A percentile compares a stretch with the other conserved stretches of the same genome.
Evolutionary conservation across 2,329 filamentous ascomycete genomes (phyloP).

Genomic region (Aspergillus spinulosporus): DNA sequence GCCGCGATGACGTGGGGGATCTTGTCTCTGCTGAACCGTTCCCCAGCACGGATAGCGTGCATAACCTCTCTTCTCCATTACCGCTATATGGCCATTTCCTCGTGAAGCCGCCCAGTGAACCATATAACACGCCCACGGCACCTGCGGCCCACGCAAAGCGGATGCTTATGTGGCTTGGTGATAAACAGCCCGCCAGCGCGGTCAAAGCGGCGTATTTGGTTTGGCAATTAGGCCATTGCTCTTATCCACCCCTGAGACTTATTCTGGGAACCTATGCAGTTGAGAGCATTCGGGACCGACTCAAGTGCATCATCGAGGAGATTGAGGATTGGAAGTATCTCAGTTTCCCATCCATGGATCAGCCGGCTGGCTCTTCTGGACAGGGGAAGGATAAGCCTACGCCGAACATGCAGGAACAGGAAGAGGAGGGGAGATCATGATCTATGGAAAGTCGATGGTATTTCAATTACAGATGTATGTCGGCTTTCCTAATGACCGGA

Average conservation of each 20-base stretch:
- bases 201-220: slow-evolving; percentile 91
- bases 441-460: not conserved
- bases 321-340: slow-evolving; percentile 90
- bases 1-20: slow-evolving; percentile 68
- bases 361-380: slow-evolving; percentile 17
- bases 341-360: slow-evolving; percentile 59
- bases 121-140: slow-evolving; percentile 74
- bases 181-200: slow-evolving; percentile 87
- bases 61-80: slow-evolving; percentile 52
- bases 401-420: slow-evolving; percentile 2
- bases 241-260: slow-evolving; percentile 83
- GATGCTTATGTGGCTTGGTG: slow-evolving; percentile 92
- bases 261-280: slow-evolving; percentile 93
- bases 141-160: slow-evolving; percentile 85
- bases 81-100: slow-evolving; percentile 90
- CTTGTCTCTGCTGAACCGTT: slow-evolving; percentile 27
- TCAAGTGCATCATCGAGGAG: slow-evolving; percentile 91
- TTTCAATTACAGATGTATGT: not conserved
- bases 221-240: slow-evolving; percentile 93
- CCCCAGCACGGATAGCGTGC: slow-evolving; percentile 22
- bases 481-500: not conserved
- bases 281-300: slow-evolving; percentile 86
- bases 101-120: slow-evolving; percentile 79
- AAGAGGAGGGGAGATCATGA: not conserved
- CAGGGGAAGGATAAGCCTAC: not conserved